Base-by-base conservation (phyloP, 805 yeast genomes). In the Suhomyces kilbournensis region DNA sequence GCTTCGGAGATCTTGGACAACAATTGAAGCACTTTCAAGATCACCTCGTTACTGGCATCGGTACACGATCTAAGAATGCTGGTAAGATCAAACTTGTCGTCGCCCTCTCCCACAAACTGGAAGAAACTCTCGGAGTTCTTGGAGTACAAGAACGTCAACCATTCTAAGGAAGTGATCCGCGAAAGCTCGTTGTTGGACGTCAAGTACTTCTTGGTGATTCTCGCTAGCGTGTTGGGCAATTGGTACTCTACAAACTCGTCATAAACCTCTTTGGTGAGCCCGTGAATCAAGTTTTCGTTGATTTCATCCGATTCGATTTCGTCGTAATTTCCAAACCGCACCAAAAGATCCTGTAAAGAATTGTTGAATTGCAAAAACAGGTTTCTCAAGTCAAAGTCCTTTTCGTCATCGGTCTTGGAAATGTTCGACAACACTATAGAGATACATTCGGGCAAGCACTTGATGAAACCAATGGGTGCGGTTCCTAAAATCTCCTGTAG, bases 101-200 rank as follows among this genome's bases (percentile, higher is more conserved):
- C 78, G 39, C 74, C 69, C 2, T 52, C 55, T 7, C 54, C 61
- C 8, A 66, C 62, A 25, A 66, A 62, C 32, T 56, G 58, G 44
- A 70, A 65, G 46, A 72, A 72, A 25, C 66, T 59, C 4, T 64
- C 58, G 2, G 74, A 63, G 53, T 86, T 85, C 58, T 85, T 85
- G 25, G 82, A 77, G 62, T 91, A 93, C 40, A 94, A 75, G 78
- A 90, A 82, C 14, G 84, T 83, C 30, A 94, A 74, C 99, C 99
- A 94, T 57, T 92, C 96, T 34, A 94, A 72, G 22, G 94, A 85
- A 0, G 96, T 90, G 32, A 90, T 78, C 53, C 94, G 79, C 0
- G 97, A 88, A 26, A 85, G 83, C 55, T 90, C 96, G 59, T 88
- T 85, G 22, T 65, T 52, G 6, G 69, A 64, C 44, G 65, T 66